phyloP scores from a whole-genome alignment of 2,329 filamentous ascomycete species.

The Escovopsis sp. region DNA sequence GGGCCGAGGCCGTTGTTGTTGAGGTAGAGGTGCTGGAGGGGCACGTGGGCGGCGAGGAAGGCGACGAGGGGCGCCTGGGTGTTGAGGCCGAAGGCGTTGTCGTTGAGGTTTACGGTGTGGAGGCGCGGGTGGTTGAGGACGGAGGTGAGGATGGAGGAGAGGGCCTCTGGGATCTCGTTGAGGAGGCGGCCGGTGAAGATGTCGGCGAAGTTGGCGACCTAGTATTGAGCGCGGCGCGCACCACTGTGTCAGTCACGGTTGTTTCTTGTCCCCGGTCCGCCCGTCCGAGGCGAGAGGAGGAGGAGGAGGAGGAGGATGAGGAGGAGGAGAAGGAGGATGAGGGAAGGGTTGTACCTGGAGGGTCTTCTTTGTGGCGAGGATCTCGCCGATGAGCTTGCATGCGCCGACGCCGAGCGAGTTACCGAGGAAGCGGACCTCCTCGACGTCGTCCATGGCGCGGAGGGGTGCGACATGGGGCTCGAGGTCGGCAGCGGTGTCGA shows the following conservation, averaged over 20 bases:
- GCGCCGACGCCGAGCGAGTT: conserved; percentile 89
- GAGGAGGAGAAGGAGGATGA: not conserved
- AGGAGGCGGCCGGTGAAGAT: conserved; percentile 94
- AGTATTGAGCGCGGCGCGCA: no score
- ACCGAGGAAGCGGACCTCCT: conserved; percentile 74
- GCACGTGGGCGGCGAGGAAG: conserved; percentile 77
- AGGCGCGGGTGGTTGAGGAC: conserved; percentile 76
- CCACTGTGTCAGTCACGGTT: no score
- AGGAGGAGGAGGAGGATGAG: not conserved
- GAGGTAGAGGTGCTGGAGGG: conserved; percentile 84
- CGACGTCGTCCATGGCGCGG: conserved; percentile 55
- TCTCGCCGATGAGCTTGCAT: conserved; percentile 69
- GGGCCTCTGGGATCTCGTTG: conserved; percentile 81
- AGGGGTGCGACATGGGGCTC: conserved; percentile 70
- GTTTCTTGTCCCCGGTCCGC: no score
- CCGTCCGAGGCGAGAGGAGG: no score
- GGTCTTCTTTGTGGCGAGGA: conserved; percentile 71
- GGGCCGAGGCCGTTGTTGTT: conserved; percentile 98
- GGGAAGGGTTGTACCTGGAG: conserved; percentile 43
- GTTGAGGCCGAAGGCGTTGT: conserved; percentile 96
- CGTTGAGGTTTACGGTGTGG: conserved; percentile 86
- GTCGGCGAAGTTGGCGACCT: conserved; percentile 82
- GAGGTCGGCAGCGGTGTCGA: conserved; percentile 76
- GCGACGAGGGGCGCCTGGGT: conserved; percentile 84
- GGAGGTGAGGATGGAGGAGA: conserved; percentile 71